phyloP scores from a whole-genome alignment of 225 moss, liverwort and hornwort genomes.

The Anthoceros angustus region DNA sequence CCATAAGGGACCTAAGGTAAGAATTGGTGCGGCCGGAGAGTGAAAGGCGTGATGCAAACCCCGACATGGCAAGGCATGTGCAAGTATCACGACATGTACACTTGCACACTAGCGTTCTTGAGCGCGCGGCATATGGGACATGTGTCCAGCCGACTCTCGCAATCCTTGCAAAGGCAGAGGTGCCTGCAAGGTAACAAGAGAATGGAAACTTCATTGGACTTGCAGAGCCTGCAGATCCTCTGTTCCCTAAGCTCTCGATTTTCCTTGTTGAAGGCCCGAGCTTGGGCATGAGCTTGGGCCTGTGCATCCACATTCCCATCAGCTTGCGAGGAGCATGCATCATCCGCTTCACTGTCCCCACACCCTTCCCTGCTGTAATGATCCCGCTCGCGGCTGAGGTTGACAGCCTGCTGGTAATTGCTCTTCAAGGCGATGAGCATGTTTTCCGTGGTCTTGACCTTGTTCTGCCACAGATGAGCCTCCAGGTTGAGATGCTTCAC shows the following conservation, averaged over 20 bases:
- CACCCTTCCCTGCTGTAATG: constrained; percentile 70
- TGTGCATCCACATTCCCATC: constrained; percentile 16
- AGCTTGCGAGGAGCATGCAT: constrained; percentile 73
- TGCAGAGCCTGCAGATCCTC: constrained; percentile 73
- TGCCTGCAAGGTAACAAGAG: constrained; percentile 77
- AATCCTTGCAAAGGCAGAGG: constrained; percentile 81
- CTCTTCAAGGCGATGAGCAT: constrained; percentile 32
- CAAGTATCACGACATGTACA: constrained; percentile 56
- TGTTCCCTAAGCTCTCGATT: constrained; percentile 79
- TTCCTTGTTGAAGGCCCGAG: constrained; percentile 41
- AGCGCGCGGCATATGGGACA: constrained; percentile 67
- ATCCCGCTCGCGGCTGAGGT: constrained; percentile 37
- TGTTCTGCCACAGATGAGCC: constrained; percentile 62
- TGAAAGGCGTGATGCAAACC: no score
- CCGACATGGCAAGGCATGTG: no score
- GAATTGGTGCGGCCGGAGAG: no score
- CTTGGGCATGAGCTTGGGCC: constrained; percentile 34
- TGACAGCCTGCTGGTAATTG: constrained; percentile 53
- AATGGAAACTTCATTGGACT: constrained; percentile 75
- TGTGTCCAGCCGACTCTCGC: constrained; percentile 53
- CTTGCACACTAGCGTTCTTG: constrained; percentile 81
- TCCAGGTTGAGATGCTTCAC: constrained; percentile 53
- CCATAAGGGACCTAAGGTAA: no score
- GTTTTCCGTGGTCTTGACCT: constrained; percentile 40
- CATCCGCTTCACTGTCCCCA: constrained; percentile 82